These are phyloP conservation scores for Monilinia fructigena DNA, from an alignment of 2,329 filamentous ascomycete species.

Conservation along the genomic window DNA sequence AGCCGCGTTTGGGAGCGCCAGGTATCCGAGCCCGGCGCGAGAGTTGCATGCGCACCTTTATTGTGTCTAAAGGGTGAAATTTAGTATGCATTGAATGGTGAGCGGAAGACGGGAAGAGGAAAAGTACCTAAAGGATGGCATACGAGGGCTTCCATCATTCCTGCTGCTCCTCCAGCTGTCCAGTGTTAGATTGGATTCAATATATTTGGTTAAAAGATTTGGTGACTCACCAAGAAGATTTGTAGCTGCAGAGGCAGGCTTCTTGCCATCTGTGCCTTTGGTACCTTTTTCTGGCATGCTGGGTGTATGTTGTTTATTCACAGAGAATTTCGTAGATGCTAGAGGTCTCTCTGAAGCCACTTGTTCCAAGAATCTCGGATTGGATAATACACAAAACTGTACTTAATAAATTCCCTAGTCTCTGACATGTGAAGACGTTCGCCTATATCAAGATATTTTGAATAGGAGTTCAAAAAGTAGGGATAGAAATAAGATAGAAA, in stretches of 20 bases:
- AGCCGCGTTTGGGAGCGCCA: slow-evolving; percentile 80
- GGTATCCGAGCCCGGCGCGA: slow-evolving; percentile 80
- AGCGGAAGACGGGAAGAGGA: background rate
- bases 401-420: background rate
- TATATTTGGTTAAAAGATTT: background rate
- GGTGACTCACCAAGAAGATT: slow-evolving; percentile 75
- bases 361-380: background rate
- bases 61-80: slow-evolving; percentile 64
- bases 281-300: slow-evolving; percentile 60
- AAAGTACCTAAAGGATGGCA: slow-evolving; percentile 86
- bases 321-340: background rate
- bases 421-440: slow-evolving; percentile 13
- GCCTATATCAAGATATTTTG: background rate
- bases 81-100: background rate
- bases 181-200: slow-evolving; percentile 27
- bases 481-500: background rate
- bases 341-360: background rate
- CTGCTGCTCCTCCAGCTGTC: slow-evolving; percentile 88
- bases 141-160: slow-evolving; percentile 97
- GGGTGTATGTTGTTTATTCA: slow-evolving; percentile 3
- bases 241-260: slow-evolving; percentile 79
- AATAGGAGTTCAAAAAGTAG: background rate
- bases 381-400: slow-evolving; percentile 2
- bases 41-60: slow-evolving; percentile 99
- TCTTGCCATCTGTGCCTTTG: slow-evolving; percentile 60